phyloP scores from a whole-genome alignment of 441 rosid genomes.

The Jatropha podagrica region DNA sequence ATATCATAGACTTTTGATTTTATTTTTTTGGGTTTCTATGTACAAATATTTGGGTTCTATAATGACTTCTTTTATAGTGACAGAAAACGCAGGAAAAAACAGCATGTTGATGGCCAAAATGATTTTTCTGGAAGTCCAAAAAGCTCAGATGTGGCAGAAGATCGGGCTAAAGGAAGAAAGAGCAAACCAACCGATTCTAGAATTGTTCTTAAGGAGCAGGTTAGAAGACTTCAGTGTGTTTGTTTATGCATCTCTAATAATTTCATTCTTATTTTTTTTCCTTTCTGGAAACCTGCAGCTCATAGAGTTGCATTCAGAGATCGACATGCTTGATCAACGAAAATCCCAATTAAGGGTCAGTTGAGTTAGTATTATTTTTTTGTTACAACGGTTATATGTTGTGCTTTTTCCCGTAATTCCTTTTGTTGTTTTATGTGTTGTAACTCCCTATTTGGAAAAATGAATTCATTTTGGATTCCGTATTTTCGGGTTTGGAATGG shows the following conservation, averaged over 20 bases:
- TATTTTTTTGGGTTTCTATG: background rate
- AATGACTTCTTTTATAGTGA: conserved; percentile 37
- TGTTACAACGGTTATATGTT: background rate
- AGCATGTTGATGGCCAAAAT: conserved; percentile 49
- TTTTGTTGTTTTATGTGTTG: background rate
- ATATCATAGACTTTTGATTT: background rate
- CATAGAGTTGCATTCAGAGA: conserved; percentile 53
- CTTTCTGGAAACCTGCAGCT: conserved; percentile 48
- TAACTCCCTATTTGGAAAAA: no score
- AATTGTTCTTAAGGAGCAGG: conserved; percentile 59
- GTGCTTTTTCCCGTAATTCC: background rate
- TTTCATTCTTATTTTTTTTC: background rate
- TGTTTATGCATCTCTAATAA: background rate
- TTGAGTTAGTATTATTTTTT: conserved; percentile 18
- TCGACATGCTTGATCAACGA: conserved; percentile 46
- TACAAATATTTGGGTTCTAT: conserved; percentile 1
- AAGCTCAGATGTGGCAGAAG: conserved; percentile 49
- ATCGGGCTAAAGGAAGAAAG: conserved; percentile 47
- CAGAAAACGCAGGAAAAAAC: conserved; percentile 53
- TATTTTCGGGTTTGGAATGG: no score
- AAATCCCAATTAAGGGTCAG: conserved; percentile 65
- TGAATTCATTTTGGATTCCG: no score
- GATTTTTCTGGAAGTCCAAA: conserved; percentile 59
- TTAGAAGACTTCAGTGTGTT: conserved; percentile 31
- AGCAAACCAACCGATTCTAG: conserved; percentile 41